A percentile compares a stretch with the other conserved stretches of the same genome.
Conservation (phyloP, 140 eudicot genomes). For the Stevia rebaudiana region DNA sequence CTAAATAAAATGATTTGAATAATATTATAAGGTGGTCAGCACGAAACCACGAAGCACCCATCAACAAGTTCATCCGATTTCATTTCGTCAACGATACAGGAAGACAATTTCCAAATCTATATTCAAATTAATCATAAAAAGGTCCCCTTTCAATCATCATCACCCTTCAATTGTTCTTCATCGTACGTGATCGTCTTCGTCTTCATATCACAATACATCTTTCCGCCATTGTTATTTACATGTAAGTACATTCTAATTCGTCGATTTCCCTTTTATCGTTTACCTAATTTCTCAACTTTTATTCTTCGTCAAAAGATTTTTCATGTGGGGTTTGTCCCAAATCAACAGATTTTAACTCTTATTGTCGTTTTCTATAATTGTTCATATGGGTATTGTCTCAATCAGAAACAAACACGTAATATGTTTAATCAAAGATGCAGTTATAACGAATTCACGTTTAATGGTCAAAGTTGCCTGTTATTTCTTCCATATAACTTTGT, state of each 20-base stretch:
- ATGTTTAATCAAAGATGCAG: not conserved
- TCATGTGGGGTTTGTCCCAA: not conserved
- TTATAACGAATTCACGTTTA: not conserved
- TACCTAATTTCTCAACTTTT: not conserved
- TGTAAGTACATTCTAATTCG: not conserved
- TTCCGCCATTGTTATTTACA: not conserved
- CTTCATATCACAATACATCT: not conserved
- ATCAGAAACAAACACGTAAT: not conserved
- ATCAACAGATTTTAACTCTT: not conserved
- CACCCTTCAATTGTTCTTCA: not conserved
- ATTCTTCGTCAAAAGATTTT: not conserved
- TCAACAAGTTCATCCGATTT: not conserved
- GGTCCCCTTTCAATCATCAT: not conserved
- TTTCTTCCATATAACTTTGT: not conserved
- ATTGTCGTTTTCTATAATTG: not conserved
- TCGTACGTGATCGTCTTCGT: not conserved
- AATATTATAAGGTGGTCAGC: not conserved
- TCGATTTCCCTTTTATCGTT: not conserved
- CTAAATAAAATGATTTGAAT: too few species aligned
- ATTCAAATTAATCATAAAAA: not conserved
- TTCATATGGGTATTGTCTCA: not conserved
- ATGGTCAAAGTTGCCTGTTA: conserved; percentile 5
- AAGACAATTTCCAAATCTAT: too few species aligned
- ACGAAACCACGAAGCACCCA: conserved; percentile 5
- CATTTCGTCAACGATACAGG: too few species aligned